phyloP scores from a whole-genome alignment of 225 moss, liverwort and hornwort genomes.

The Climacium dendroides region DNA sequence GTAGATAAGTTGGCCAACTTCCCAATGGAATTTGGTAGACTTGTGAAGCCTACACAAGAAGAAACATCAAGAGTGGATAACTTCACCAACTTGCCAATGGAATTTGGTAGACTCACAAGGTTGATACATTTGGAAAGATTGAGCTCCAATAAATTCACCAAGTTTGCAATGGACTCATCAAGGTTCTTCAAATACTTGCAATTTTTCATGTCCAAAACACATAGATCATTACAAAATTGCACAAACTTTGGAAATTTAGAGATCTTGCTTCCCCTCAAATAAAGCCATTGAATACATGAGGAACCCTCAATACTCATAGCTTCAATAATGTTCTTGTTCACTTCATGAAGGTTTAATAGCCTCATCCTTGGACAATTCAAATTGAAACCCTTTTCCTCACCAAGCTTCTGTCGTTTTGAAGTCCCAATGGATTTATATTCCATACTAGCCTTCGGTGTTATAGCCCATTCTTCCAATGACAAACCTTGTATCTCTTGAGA shows the following conservation, averaged over 20 bases:
- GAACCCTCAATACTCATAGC: neutral
- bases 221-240: neutral
- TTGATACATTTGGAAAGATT: fast-evolving
- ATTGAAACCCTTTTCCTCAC: neutral
- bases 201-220: neutral
- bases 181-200: fast-evolving
- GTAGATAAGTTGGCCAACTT: too few species aligned
- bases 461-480: fast-evolving
- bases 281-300: neutral
- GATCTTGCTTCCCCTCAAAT: neutral
- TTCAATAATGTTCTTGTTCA: neutral
- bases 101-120: neutral
- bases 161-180: neutral
- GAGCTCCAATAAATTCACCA: neutral
- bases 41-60: too few species aligned
- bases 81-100: fast-evolving
- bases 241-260: neutral
- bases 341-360: neutral
- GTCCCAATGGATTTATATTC: neutral
- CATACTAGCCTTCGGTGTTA: fast-evolving
- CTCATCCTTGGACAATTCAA: fast-evolving
- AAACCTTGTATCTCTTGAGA: too few species aligned
- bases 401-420: neutral
- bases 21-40: too few species aligned
- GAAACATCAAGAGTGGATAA: too few species aligned